Evolutionary conservation across 768 basidiomycete genomes (phyloP).

Genomic region (Trichaptum fuscoviolaceum): DNA sequence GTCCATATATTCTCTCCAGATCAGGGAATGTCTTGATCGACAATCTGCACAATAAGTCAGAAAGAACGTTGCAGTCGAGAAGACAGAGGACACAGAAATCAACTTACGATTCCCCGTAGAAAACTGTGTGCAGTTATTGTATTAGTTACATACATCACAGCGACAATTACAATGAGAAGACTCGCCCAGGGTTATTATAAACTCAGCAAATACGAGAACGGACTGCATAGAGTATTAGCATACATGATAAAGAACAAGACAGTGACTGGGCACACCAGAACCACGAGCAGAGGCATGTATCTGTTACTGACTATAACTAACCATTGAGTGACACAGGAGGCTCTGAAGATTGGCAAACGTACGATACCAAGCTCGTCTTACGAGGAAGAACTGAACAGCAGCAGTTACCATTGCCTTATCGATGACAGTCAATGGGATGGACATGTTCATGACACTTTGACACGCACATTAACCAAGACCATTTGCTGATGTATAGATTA

Average conservation of each 20-base stretch:
- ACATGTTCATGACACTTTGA: not conserved
- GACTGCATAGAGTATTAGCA: not conserved
- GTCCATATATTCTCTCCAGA: not conserved
- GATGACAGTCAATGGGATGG: not conserved
- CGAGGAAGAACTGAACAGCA: not conserved
- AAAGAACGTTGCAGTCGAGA: not conserved
- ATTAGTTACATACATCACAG: not conserved
- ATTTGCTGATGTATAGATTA: not conserved
- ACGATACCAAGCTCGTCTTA: not conserved
- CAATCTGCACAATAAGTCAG: not conserved
- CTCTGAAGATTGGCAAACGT: not conserved
- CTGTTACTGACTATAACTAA: not conserved
- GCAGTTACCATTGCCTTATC: not conserved
- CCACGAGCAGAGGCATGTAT: not conserved
- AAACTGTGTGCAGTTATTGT: not conserved
- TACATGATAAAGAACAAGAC: not conserved
- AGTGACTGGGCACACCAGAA: not conserved
- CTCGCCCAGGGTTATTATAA: not conserved
- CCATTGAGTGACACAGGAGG: not conserved
- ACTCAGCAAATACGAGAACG: not conserved
- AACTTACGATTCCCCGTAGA: not conserved
- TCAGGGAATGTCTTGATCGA: not conserved
- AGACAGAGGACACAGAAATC: not conserved
- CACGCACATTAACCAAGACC: not conserved
- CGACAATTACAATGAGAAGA: not conserved